Evolutionary conservation across 23 red algal genomes (phyloP).

Genomic region (Cyanidiococcus yangmingshanensis): DNA sequence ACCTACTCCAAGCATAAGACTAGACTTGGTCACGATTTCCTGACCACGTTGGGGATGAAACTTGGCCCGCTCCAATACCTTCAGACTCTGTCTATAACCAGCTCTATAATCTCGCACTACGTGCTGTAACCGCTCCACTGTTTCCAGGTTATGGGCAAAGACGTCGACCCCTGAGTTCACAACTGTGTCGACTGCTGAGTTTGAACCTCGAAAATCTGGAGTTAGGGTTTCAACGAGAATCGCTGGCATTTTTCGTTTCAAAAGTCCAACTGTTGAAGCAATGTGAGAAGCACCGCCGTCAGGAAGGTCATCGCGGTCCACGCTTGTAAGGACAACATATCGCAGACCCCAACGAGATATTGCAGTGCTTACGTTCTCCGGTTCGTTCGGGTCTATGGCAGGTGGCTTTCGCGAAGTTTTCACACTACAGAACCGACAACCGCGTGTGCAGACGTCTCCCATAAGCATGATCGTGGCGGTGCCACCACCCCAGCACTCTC

Average conservation of each 20-base stretch:
- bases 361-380: conserved; percentile 47
- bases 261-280: conserved; percentile 44
- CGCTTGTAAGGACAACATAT: conserved; percentile 86
- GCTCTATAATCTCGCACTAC: conserved; percentile 82
- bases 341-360: conserved; percentile 81
- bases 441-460: conserved; percentile 94
- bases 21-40: conserved; percentile 73
- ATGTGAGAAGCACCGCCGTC: conserved; percentile 81
- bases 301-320: conserved; percentile 80
- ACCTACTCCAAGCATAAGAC: conserved; percentile 88
- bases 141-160: conserved; percentile 96
- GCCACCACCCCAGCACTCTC: conserved; percentile 96
- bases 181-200: conserved; percentile 29
- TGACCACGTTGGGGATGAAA: conserved; percentile 1
- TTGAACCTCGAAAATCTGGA: conserved; percentile 67
- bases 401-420: conserved; percentile 72
- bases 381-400: conserved; percentile 62
- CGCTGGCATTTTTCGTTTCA: conserved; percentile 56
- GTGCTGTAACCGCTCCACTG: conserved; percentile 57
- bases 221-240: conserved; percentile 73
- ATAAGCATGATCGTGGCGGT: conserved; percentile 99
- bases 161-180: conserved; percentile 73
- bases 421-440: conserved; percentile 88
- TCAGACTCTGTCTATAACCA: conserved; percentile 50
- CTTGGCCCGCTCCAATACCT: conserved; percentile 61